Conservation (phyloP, 352 stramenopile genomes). For the Phytophthora foliorum region DNA sequence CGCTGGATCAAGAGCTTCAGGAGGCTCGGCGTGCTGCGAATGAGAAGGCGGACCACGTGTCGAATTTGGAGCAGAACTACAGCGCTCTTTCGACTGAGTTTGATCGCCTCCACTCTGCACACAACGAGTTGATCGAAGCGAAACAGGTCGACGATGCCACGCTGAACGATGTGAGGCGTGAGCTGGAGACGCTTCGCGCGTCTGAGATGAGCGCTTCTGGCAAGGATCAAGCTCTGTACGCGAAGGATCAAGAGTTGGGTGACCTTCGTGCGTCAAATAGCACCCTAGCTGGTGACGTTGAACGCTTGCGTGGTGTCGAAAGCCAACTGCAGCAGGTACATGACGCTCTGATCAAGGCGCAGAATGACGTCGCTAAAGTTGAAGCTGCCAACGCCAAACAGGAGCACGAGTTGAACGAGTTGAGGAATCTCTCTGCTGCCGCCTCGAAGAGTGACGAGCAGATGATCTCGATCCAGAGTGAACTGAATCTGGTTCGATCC, state of each 20-base stretch:
- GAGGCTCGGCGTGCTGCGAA: constrained; percentile 42
- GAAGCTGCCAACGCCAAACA: constrained; percentile 37
- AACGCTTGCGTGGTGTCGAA: constrained; percentile 45
- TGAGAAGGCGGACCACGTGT: constrained; percentile 43
- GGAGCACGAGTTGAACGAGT: constrained; percentile 48
- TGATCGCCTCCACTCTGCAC: constrained; percentile 42
- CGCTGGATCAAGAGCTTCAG: constrained; percentile 54
- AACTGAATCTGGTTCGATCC: constrained; percentile 39
- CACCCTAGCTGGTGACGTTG: constrained; percentile 27
- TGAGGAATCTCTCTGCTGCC: constrained; percentile 43
- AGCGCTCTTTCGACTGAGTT: constrained; percentile 51
- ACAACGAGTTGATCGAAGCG: constrained; percentile 38
- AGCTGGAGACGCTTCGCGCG: constrained; percentile 42
- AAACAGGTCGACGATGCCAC: constrained; percentile 37
- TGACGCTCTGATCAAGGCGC: constrained; percentile 37
- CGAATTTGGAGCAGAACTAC: constrained; percentile 53
- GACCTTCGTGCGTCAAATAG: constrained; percentile 37
- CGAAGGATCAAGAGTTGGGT: constrained; percentile 42
- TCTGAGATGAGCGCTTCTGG: constrained; percentile 20
- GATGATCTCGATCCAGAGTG: constrained; percentile 23
- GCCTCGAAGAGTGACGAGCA: constrained; percentile 53
- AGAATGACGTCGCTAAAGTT: constrained; percentile 46
- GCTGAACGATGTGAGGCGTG: constrained; percentile 35
- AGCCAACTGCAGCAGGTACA: constrained; percentile 43
- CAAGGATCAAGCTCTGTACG: constrained; percentile 38